Evolutionary conservation across 108 stramenopile species (phyloP).

Genomic region (Nannochloropsis granulata): DNA sequence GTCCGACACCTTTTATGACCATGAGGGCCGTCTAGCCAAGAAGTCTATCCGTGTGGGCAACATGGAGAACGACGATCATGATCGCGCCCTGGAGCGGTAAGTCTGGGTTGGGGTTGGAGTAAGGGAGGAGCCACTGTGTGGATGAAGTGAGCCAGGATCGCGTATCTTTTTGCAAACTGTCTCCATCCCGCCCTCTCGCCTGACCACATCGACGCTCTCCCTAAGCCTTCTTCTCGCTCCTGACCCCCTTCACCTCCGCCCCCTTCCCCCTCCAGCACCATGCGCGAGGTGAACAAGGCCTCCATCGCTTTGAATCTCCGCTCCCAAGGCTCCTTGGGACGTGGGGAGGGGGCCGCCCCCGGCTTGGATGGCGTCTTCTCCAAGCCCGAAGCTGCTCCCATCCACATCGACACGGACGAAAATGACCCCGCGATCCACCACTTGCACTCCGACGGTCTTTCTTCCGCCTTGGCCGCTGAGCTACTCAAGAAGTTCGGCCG

Average conservation of each 20-base stretch:
- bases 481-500: slow-evolving; percentile 35
- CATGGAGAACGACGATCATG: neutral
- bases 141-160: neutral
- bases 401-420: slow-evolving; percentile 1
- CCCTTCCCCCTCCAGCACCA: neutral
- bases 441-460: slow-evolving; percentile 34
- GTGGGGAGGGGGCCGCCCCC: neutral
- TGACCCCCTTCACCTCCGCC: neutral
- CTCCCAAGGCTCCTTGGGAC: neutral
- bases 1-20: neutral
- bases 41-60: neutral
- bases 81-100: neutral
- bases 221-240: neutral
- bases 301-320: neutral
- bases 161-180: neutral
- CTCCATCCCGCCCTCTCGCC: neutral
- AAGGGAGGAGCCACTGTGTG: neutral
- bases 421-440: slow-evolving; percentile 5
- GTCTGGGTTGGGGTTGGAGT: neutral
- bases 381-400: neutral
- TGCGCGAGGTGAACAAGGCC: neutral
- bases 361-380: neutral
- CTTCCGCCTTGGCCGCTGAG: slow-evolving; percentile 24
- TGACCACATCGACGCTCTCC: neutral
- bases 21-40: neutral